phyloP scores from a whole-genome alignment of 768 basidiomycete genomes.

The Kwoniella newhampshirensis region DNA sequence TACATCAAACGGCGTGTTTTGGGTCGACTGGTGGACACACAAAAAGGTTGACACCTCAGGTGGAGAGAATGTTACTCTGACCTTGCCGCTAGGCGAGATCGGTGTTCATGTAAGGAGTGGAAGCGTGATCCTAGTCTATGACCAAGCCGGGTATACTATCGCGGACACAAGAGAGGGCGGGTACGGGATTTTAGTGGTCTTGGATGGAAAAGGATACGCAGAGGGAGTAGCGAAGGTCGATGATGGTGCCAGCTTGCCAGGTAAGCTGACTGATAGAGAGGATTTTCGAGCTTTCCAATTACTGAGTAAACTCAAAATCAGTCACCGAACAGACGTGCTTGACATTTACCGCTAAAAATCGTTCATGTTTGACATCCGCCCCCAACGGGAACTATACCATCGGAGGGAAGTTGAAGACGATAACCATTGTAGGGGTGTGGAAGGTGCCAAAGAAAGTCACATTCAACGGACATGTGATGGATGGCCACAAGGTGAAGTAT shows the following conservation, averaged over 20 bases:
- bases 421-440: conserved; percentile 63
- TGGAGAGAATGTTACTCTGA: conserved; percentile 10
- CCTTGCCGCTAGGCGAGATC: conserved; percentile 66
- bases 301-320: neutral
- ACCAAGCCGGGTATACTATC: conserved; percentile 66
- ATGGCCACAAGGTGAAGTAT: conserved; percentile 56
- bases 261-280: conserved; percentile 59
- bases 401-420: conserved; percentile 57
- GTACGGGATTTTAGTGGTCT: conserved; percentile 65
- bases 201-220: conserved; percentile 58
- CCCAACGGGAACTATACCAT: conserved; percentile 56
- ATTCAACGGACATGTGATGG: conserved; percentile 54
- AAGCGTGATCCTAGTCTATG: conserved; percentile 65
- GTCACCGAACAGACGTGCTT: conserved; percentile 54
- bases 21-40: conserved; percentile 41
- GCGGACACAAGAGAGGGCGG: conserved; percentile 66
- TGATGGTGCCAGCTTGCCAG: conserved; percentile 66
- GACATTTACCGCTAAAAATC: conserved; percentile 55
- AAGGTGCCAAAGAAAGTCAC: conserved; percentile 55
- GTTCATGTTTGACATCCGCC: conserved; percentile 54
- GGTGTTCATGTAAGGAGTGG: conserved; percentile 74
- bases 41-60: conserved; percentile 57
- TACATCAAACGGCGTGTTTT: conserved; percentile 22
- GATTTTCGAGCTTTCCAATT: neutral
- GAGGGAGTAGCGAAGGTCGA: conserved; percentile 67